Evolutionary conservation across 2,329 filamentous ascomycete genomes (phyloP), one percentile per base, ranked within the genome.

Genomic region (Botrytis tulipae): DNA sequence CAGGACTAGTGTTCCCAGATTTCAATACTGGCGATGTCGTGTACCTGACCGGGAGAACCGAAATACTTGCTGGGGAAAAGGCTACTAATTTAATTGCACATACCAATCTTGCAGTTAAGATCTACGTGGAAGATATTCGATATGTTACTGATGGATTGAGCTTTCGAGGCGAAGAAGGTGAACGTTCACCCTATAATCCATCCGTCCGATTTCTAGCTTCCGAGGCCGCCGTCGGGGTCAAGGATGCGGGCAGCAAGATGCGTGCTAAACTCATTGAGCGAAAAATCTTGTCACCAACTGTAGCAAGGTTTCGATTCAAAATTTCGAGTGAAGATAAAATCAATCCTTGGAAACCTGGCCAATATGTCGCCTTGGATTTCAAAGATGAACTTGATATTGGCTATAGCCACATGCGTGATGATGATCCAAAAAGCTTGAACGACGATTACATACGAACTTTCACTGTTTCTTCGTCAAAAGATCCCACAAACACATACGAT

Each of bases 391-490:
- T 97, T 1, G 89, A 92, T 76, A 81, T 85, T 18, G 94, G 94
- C 0, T 97, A 94, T 81, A 88, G 87, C 67, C 94, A 97, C 80
- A 97, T 97, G 94, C 86, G 90, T 4, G 91, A 97, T 76, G 89
- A 92, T 73, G 93, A 97, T 76, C 94, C 94, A 8, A 86, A 87
- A 76, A 92, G 90, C 77, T 81, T 97, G 25, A 97, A 97, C 78
- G 94, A 97, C 80, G 93, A 97, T 80, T 95, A 89, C 75, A 85
- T 96, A 7, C 86, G 94, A 42, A 97, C 93, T 0, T 97, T 97
- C 79, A 97, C 94, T 2, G 87, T 97, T 0, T 93, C 91, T 1
- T 93, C 87, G 3, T 82, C 75, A 3, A 76, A 77, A 65, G 75
- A 78, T 72, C 54, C 69, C 8, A 60, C 65, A 18, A 68, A 74